Base-by-base conservation (phyloP, 305 asterid genomes). In the Fraxinus baroniana region DNA sequence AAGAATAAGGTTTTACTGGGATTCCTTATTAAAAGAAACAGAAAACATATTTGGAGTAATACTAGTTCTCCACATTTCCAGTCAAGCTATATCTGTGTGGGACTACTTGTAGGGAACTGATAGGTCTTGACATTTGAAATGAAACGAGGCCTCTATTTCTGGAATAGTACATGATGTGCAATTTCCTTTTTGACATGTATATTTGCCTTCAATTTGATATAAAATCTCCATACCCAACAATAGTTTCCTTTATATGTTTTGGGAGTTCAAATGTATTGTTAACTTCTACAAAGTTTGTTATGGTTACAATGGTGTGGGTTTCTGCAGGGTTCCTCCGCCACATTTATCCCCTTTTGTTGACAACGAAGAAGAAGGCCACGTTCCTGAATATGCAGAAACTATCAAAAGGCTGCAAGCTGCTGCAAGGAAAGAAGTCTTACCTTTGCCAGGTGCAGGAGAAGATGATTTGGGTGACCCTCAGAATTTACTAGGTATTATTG, bases 341-440 rank as follows among this genome's bases (percentile, higher is more conserved):
- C 99, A 97, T 84, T 90, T 97, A 88, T 97, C 98, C 85, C 99
- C 99, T 2, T 97, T 97, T 87, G 96, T 96, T 73, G 98, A 96
- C 89, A 96, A 93, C 87, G 98, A 93, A 83, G 97, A 90, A 41
- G 99, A 93, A 90, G 98, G 97, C 30, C 95, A 97, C 86, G 87
- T 97, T 78, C 99, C 99, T 9, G 98, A 97, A 82, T 93, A 94
- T 88, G 98, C 98, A 0, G 98, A 94, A 87, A 95, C 97, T 83
- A 94, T 97, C 81, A 90, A 89, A 75, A 87, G 97, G 74, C 87
- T 97, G 60, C 96, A 94, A 89, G 98, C 97, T 88, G 98, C 98
- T 83, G 95, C 88, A 83, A 91, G 92, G 82, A 91, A 89, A 80
- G 97, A 94, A 84, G 94, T 97, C 80, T 89, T 93, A 62, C 99